Conservation (phyloP, 805 yeast genomes). For the Zygoascus biomembranicola region DNA sequence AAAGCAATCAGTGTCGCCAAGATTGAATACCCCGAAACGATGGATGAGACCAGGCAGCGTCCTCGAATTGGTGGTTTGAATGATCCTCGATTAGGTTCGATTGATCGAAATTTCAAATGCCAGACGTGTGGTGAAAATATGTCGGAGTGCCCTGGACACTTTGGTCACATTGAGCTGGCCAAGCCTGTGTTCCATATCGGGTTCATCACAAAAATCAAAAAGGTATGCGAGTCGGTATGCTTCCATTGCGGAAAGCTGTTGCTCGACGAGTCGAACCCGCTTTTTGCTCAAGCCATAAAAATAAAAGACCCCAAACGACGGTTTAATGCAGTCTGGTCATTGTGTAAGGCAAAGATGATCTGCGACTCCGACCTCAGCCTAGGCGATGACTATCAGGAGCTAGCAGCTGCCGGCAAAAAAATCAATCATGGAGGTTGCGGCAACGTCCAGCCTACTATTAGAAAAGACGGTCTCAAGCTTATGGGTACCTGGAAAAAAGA, state of each 20-base stretch:
- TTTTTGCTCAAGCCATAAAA: constrained; percentile 79
- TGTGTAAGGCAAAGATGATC: constrained; percentile 85
- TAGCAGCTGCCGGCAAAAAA: constrained; percentile 22
- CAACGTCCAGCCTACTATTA: constrained; percentile 87
- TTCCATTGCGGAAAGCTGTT: constrained; percentile 97
- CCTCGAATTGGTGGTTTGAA: constrained; percentile 96
- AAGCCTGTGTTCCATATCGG: constrained; percentile 97
- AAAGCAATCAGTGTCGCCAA: constrained; percentile 97
- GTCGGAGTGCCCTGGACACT: constrained; percentile 99
- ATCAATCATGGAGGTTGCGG: constrained; percentile 96
- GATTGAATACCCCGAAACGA: constrained; percentile 97
- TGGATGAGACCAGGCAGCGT: constrained; percentile 92
- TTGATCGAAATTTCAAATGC: constrained; percentile 94
- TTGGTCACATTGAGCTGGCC: constrained; percentile 97
- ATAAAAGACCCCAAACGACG: constrained; percentile 93
- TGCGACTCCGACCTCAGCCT: constrained; percentile 78
- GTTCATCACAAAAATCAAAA: constrained; percentile 86
- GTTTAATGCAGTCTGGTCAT: constrained; percentile 92
- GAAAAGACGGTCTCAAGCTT: constrained; percentile 90
- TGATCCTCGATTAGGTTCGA: constrained; percentile 95
- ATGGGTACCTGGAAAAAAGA: constrained; percentile 98
- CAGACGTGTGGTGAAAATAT: constrained; percentile 99
- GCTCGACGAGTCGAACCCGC: constrained; percentile 71
- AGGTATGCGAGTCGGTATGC: constrained; percentile 93
- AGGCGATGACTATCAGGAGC: constrained; percentile 50